Evolutionary conservation across 1,139 yeast species (phyloP), one percentile per base, ranked within the genome.

Genomic region (Hemisphaericaspora subhashii): DNA sequence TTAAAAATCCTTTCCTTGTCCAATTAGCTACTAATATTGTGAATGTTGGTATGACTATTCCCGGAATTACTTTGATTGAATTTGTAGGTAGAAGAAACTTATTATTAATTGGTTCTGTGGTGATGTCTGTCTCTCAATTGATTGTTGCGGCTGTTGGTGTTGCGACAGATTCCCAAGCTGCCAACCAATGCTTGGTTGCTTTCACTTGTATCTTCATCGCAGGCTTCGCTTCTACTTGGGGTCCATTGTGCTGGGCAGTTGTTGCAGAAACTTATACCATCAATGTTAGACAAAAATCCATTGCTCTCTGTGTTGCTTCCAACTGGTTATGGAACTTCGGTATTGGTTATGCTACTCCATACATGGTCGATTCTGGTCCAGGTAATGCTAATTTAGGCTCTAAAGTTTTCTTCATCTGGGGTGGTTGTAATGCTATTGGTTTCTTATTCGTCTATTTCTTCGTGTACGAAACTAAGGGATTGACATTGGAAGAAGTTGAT

Each of bases 311-410:
- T 38, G 77, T 84, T 22, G 83, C 87, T 25, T 69, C 84, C 33
- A 83, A 83, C 63, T 83, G 89, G 90, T 61, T 82, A 50, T 81
- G 78, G 62, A 83, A 83, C 63, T 83, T 82, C 63, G 81, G 74
- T 28, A 78, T 83, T 60, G 86, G 86, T 12, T 79, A 71, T 57
- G 78, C 80, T 25, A 81, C 87, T 17, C 87, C 88, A 13, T 81
- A 79, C 59, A 58, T 82, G 69, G 84, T 81, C 44, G 83, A 80
- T 55, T 51, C 67, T 27, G 82, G 79, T 45, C 60, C 69, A 46
- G 86, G 83, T 50, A 77, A 83, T 10, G 81, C 84, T 12, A 67
- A 78, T 58, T 66, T 83, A 48, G 81, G 83, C 31, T 66, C 81
- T 35, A 81, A 78, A 53, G 87, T 83, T 38, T 82, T 81, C 69